Evolutionary conservation across 768 basidiomycete genomes (phyloP).

Genomic region (Boletus eberwhitei): DNA sequence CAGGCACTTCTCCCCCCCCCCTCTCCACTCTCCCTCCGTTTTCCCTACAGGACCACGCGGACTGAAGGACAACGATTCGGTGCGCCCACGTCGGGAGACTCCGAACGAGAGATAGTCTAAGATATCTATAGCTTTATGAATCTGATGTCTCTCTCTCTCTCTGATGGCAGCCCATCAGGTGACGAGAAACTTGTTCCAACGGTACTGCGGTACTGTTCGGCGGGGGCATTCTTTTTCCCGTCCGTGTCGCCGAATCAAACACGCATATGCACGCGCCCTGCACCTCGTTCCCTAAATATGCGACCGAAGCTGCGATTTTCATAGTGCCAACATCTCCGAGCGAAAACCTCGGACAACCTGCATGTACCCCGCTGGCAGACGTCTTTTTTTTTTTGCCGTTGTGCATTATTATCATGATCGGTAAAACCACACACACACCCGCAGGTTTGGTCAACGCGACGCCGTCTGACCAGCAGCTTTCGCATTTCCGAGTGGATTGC

Average conservation of each 20-base stretch:
- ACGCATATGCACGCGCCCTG: neutral
- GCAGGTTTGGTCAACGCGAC: neutral
- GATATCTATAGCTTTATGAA: no score
- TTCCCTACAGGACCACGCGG: neutral
- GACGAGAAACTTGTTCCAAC: no score
- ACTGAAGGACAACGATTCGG: neutral
- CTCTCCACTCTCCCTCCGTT: neutral
- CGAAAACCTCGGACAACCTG: constrained; percentile 11
- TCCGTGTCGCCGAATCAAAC: neutral
- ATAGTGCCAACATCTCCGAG: constrained; percentile 1
- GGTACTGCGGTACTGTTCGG: neutral
- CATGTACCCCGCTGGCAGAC: neutral
- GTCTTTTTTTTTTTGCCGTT: neutral
- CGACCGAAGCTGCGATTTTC: neutral
- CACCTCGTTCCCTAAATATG: neutral
- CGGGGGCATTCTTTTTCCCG: neutral
- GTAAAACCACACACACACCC: neutral
- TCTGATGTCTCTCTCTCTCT: neutral
- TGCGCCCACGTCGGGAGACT: neutral
- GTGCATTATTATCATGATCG: neutral
- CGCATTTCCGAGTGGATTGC: constrained; percentile 9
- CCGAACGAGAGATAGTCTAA: no score
- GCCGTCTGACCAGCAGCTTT: neutral
- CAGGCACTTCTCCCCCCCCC: neutral
- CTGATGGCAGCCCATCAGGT: neutral